Percentiles rank a stretch among this genome's conserved stretches.
Evolutionary conservation across 164 flowering plant genomes (phyloP).

Genomic region (Pachysandra terminalis): DNA sequence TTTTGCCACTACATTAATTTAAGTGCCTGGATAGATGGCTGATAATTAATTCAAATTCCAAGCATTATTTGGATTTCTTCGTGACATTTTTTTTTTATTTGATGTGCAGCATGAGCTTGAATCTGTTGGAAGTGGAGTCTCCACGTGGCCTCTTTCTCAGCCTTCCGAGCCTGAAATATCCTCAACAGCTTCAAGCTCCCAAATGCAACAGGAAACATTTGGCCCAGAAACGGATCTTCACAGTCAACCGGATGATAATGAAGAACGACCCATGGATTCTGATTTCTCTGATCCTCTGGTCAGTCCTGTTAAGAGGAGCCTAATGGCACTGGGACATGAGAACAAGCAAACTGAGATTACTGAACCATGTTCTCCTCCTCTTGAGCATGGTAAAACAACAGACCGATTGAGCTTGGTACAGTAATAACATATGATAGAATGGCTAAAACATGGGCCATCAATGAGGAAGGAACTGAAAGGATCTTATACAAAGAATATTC

Average conservation of each 20-base stretch:
- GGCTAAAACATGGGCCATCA: too few species aligned
- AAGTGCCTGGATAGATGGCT: not conserved
- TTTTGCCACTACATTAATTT: too few species aligned
- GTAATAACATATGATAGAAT: too few species aligned
- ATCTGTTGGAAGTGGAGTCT: not conserved
- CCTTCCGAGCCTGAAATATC: not conserved
- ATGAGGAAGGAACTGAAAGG: too few species aligned
- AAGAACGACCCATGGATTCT: not conserved
- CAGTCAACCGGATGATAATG: too few species aligned
- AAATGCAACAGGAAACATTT: not conserved
- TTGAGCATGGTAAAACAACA: too few species aligned
- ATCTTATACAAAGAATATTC: too few species aligned
- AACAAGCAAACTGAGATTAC: not conserved
- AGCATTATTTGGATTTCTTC: too few species aligned
- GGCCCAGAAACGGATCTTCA: not conserved
- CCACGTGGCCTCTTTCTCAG: not conserved
- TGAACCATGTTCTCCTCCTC: not conserved
- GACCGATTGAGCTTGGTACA: too few species aligned
- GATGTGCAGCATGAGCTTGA: conserved; percentile 12
- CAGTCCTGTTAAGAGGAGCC: not conserved
- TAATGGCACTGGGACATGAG: not conserved
- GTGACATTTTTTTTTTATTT: not conserved
- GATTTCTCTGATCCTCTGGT: not conserved
- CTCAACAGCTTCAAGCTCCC: not conserved
- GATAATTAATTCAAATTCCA: not conserved